Conservation (phyloP, 2,329 filamentous ascomycete genomes). For the Berkeleyomyces rouxiae region DNA sequence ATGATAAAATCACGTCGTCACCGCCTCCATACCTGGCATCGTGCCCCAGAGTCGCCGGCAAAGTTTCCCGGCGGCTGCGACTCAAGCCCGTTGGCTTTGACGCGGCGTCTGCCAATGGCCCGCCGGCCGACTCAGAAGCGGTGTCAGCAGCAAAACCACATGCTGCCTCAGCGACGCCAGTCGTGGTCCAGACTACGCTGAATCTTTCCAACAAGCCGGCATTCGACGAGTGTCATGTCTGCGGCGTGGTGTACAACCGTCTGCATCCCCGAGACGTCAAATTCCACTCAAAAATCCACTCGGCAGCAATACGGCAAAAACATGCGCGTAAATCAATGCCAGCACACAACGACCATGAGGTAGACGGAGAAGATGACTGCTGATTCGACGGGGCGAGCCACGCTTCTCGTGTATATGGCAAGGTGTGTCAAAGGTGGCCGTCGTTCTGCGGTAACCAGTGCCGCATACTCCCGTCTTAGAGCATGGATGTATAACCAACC, state of each 20-base stretch:
- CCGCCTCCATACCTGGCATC: neutral
- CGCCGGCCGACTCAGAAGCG: neutral
- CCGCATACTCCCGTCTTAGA: no score
- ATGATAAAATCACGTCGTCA: neutral
- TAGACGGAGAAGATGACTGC: neutral
- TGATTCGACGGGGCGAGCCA: no score
- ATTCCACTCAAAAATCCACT: slow-evolving; percentile 26
- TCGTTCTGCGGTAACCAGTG: no score
- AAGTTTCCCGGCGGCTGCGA: neutral
- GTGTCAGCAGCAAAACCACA: neutral
- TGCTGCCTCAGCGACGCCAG: neutral
- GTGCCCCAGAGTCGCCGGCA: neutral
- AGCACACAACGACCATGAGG: neutral
- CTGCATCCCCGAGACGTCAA: slow-evolving; percentile 28
- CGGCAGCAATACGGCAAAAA: slow-evolving; percentile 20
- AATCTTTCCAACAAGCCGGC: slow-evolving; percentile 27
- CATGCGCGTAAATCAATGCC: slow-evolving; percentile 7
- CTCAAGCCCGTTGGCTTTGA: neutral
- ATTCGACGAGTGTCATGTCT: slow-evolving; percentile 28
- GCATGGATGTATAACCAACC: no score
- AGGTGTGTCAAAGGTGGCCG: no score
- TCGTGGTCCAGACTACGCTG: slow-evolving; percentile 26
- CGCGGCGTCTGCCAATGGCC: neutral
- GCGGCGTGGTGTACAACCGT: slow-evolving; percentile 29
- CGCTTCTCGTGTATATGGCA: no score